Evolutionary conservation across 345 rosid genomes (phyloP).

Genomic region (Bruguiera parviflora): DNA sequence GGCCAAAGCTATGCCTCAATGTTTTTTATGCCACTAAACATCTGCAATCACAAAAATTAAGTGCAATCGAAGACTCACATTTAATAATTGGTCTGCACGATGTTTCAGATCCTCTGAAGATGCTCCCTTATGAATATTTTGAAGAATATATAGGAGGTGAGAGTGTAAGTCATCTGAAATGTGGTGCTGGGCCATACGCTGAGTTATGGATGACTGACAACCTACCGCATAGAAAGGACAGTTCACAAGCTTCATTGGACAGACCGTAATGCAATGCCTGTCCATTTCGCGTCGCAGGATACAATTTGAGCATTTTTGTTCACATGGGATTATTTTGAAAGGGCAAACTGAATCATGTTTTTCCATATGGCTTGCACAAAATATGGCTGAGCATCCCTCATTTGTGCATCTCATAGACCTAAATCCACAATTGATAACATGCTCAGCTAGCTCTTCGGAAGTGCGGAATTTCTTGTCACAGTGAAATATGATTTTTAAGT

Average conservation of each 20-base stretch:
- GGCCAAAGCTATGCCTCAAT: background rate
- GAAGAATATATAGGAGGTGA: slow-evolving; percentile 61
- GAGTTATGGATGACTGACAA: slow-evolving; percentile 57
- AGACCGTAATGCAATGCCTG: slow-evolving; percentile 80
- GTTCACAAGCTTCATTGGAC: slow-evolving; percentile 78
- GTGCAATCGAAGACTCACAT: slow-evolving; percentile 32
- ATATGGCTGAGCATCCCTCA: slow-evolving; percentile 59
- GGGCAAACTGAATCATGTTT: slow-evolving; percentile 70
- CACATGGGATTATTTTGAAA: slow-evolving; percentile 79
- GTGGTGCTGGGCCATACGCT: slow-evolving; percentile 51
- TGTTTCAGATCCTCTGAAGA: slow-evolving; percentile 49
- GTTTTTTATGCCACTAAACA: background rate
- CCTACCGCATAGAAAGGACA: slow-evolving; percentile 81
- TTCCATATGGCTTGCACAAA: slow-evolving; percentile 54
- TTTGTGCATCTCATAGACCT: slow-evolving; percentile 57
- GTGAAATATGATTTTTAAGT: slow-evolving; percentile 57
- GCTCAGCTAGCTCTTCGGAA: slow-evolving; percentile 49
- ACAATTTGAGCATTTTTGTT: slow-evolving; percentile 60
- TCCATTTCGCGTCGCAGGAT: slow-evolving; percentile 88
- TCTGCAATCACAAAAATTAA: background rate
- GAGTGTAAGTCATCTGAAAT: slow-evolving; percentile 43
- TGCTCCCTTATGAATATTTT: slow-evolving; percentile 50
- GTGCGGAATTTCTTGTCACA: slow-evolving; percentile 61
- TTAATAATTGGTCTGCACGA: slow-evolving; percentile 51
- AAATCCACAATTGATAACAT: slow-evolving; percentile 46